Evolutionary conservation across 192 early-diverging fungal genomes (phyloP).

Genomic region (Fimicolochytrium jonesii): DNA sequence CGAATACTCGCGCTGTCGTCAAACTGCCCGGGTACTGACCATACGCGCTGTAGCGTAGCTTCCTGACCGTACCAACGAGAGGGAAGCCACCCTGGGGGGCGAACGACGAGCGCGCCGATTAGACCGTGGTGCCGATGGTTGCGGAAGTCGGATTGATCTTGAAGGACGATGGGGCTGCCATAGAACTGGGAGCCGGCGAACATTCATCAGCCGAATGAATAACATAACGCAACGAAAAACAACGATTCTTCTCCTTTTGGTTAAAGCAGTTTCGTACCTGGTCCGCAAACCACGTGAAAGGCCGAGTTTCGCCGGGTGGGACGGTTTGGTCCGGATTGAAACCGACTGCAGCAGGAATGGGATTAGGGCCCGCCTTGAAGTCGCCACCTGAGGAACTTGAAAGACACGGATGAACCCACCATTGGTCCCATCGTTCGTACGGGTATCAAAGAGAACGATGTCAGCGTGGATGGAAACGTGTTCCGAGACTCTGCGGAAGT

Average conservation of each 20-base stretch:
- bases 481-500: no score
- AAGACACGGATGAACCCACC: no score
- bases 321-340: not conserved
- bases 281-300: conserved; percentile 9
- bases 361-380: no score
- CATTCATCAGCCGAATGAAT: no score
- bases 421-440: no score
- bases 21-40: not conserved
- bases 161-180: not conserved
- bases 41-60: not conserved
- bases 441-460: no score
- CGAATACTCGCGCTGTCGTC: not conserved
- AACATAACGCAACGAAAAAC: no score
- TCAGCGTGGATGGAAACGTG: no score
- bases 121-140: conserved; percentile 10
- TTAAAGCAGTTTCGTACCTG: not conserved
- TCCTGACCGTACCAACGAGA: not conserved
- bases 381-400: no score
- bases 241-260: no score
- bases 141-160: conserved; percentile 1
- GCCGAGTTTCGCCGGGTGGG: not conserved
- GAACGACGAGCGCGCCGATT: not conserved
- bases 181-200: not conserved
- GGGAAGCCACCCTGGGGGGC: not conserved
- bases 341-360: no score